These are phyloP conservation scores for Pinus tabuliformis DNA, from an alignment of 75 land plant species.

Conservation along the genomic window DNA sequence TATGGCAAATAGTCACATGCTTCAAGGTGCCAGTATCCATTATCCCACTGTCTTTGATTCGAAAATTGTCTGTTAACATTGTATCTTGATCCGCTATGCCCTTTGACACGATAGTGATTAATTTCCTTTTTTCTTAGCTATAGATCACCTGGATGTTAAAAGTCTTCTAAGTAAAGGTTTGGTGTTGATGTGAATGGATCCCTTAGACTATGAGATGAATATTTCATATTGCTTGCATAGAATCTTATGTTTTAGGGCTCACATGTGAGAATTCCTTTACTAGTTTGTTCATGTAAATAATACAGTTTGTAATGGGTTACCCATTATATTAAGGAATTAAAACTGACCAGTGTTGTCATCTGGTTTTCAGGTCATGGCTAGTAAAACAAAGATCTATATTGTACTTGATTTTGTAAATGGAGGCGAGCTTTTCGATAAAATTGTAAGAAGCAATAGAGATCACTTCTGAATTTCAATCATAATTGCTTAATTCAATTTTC, in stretches of 20 bases:
- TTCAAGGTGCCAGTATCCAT: background rate
- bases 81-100: background rate
- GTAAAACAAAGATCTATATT: constrained; percentile 88
- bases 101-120: background rate
- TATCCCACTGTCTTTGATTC: background rate
- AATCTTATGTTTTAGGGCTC: background rate
- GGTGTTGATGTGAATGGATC: too few species aligned
- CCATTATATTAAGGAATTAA: background rate
- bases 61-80: background rate
- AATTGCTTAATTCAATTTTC: background rate
- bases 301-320: background rate
- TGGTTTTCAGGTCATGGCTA: constrained; percentile 77
- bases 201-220: background rate
- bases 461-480: background rate
- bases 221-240: background rate
- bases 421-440: constrained; percentile 88
- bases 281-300: background rate
- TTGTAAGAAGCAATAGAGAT: constrained; percentile 45
- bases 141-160: background rate
- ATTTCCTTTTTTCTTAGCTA: background rate
- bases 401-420: constrained; percentile 86
- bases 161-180: background rate
- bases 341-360: background rate
- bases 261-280: background rate
- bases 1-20: background rate